Evolutionary conservation across 1,139 yeast species (phyloP), one percentile per base, ranked within the genome.

Genomic region (Suhomyces yuchorum): DNA sequence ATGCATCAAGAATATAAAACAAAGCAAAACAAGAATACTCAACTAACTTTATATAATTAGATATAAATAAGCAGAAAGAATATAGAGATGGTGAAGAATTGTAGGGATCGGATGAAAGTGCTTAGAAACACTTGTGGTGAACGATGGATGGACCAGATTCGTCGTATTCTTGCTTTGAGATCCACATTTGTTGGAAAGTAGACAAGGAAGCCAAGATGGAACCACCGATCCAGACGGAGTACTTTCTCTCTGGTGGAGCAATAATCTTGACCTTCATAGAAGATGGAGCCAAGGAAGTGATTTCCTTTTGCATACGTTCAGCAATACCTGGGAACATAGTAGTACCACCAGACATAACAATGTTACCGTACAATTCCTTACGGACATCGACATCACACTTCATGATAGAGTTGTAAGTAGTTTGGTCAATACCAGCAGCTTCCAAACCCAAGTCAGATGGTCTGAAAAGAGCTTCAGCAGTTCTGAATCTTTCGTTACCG

Each of bases 151-250:
- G 99, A 71, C 99, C 99, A 79, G 97, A 89, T 83, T 93, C 99
- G 85, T 93, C 98, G 86, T 92, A 92, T 82, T 91, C 97, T 82
- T 91, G 97, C 84, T 92, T 91, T 73, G 97, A 90, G 86, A 91
- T 89, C 97, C 97, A 91, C 97, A 91, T 90, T 81, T 91, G 97
- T 85, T 92, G 97, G 97, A 93, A 93, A 75, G 98, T 93, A 59
- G 97, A 91, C 75, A 93, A 86, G 56, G 97, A 91, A 64, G 99
- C 97, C 79, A 93, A 87, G 71, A 93, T 93, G 65, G 98, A 92
- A 84, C 99, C 99, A 84, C 99, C 99, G 63, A 93, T 93, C 99
- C 99, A 93, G 84, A 92, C 97, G 73, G 97, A 91, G 92, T 91
- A 93, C 81, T 93, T 93, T 84, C 99, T 88, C 81, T 93, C 98